Percentiles rank a stretch among this genome's conserved stretches.
Evolutionary conservation across 805 yeast species (phyloP).

Genomic region (Schwanniomyces polymorphus): DNA sequence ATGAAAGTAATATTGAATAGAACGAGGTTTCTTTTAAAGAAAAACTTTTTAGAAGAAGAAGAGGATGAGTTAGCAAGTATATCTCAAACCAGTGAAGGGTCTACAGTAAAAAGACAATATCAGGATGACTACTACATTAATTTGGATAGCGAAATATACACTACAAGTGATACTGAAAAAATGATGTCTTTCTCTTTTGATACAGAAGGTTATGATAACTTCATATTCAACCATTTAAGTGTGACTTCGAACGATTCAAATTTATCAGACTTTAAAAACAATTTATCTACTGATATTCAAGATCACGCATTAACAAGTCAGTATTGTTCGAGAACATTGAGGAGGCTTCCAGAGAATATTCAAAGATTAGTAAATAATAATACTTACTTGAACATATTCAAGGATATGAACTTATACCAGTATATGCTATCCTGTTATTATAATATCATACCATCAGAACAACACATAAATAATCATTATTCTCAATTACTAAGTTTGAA

Average conservation of each 20-base stretch:
- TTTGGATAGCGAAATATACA: constrained; percentile 31
- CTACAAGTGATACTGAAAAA: constrained; percentile 22
- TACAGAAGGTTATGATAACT: constrained; percentile 17
- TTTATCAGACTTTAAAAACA: constrained; percentile 31
- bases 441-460: constrained; percentile 28
- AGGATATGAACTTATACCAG: constrained; percentile 32
- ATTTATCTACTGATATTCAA: constrained; percentile 27
- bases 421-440: constrained; percentile 42
- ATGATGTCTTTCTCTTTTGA: constrained; percentile 10
- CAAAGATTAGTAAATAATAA: constrained; percentile 32
- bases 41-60: constrained; percentile 16
- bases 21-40: constrained; percentile 29
- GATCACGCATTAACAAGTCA: constrained; percentile 20
- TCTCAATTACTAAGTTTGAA: constrained; percentile 33
- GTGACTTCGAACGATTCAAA: constrained; percentile 40
- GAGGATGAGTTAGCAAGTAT: constrained; percentile 3
- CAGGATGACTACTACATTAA: constrained; percentile 34
- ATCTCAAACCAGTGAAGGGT: constrained; percentile 6
- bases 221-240: constrained; percentile 33
- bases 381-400: constrained; percentile 31
- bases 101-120: constrained; percentile 13
- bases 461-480: constrained; percentile 36
- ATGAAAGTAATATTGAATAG: constrained; percentile 28
- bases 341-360: constrained; percentile 32
- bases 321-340: constrained; percentile 22